Base-by-base conservation (phyloP, 163 green algal genomes). In the Chlamydomonas reinhardtii region DNA sequence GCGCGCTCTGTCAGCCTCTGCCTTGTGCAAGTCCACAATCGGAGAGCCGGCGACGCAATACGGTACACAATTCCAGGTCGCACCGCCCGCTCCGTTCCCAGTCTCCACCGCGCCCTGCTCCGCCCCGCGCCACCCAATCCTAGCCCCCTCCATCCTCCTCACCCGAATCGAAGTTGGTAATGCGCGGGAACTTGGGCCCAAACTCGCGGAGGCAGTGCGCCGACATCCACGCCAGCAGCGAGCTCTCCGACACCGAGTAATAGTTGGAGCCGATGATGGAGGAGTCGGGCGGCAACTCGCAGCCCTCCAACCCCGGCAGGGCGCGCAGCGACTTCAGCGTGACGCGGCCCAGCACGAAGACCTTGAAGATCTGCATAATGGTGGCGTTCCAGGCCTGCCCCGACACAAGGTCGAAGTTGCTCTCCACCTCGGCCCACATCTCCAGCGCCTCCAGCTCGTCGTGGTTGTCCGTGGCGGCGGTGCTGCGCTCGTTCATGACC, bases 181-280 rank as follows among this genome's bases (percentile, higher is more conserved):
- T 72, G 32, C 89, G 73, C 35, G 64, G 56, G 12, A 89, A 89
- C 84, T 79, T 87, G 43, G 82, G 22, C 20, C 88, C 88, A 72
- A 92, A 94, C 61, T 89, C 88, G 25, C 88, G 83, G 16, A 73
- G 54, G 31, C 91, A 90, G 87, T 95, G 91, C 12, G 64, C 68
- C 5, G 82, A 90, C 59, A 94, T 78, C 95, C 95, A 98, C 0
- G 91, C 91, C 80, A 98, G 91, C 73, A 97, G 82, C 20, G 96
- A 89, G 16, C 66, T 82, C 89, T 98, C 95, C 9, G 91, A 62
- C 32, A 94, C 86, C 76, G 85, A 94, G 92, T 95, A 96, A 0
- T 97, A 76, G 83, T 97, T 97, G 74, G 85, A 94, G 76, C 90
- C 86, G 12, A 87, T n/a, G 39, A 94, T 78, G 39, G 73, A 43